These are phyloP conservation scores for Podospora sp. DNA, from an alignment of 495 filamentous ascomycete species.

Conservation along the genomic window DNA sequence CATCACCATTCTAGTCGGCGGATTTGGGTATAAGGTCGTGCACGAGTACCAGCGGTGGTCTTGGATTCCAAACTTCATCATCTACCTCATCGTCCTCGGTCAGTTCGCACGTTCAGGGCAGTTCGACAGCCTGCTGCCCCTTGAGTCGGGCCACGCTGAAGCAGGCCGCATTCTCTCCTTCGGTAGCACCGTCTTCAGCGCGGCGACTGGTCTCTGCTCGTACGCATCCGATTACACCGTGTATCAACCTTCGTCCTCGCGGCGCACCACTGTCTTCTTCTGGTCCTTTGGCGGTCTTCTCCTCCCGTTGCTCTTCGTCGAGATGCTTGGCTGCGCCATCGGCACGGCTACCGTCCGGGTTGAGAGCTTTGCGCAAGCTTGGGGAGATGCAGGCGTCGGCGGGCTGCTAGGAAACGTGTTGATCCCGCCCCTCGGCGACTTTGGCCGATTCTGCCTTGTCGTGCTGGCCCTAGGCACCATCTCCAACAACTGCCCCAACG, in stretches of 20 bases:
- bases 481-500: conserved; percentile 3
- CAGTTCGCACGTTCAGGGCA: conserved; percentile 72
- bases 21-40: conserved; percentile 82
- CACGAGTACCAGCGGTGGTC: conserved; percentile 78
- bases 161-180: not conserved
- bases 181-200: not conserved
- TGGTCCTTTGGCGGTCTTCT: not conserved
- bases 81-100: conserved; percentile 78
- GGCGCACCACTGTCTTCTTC: not conserved
- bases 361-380: not conserved
- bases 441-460: conserved; percentile 2
- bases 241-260: not conserved
- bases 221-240: conserved; percentile 3
- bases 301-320: not conserved
- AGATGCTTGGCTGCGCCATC: not conserved
- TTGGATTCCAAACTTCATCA: conserved; percentile 59
- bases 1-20: conserved; percentile 69
- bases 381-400: not conserved
- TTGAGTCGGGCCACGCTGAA: not conserved
- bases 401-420: not conserved
- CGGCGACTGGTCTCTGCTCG: not conserved
- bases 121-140: conserved; percentile 69
- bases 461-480: not conserved
- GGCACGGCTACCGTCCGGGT: not conserved
- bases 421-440: not conserved